A percentile compares a stretch with the other conserved stretches of the same genome.
Conservation (phyloP, 108 stramenopile genomes). For the Nitzschia putrida region DNA sequence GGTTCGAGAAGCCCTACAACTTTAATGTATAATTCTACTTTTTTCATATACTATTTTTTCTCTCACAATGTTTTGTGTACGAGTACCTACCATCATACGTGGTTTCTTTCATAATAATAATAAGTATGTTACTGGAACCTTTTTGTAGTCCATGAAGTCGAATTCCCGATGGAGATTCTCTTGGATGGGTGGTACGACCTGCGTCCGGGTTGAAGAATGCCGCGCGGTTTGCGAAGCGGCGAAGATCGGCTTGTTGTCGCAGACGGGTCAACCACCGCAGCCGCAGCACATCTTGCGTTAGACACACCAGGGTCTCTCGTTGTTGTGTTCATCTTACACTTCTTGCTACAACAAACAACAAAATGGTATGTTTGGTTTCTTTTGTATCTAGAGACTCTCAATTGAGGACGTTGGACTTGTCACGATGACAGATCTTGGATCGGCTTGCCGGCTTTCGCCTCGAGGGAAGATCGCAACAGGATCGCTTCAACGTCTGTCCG, state of each 20-base stretch:
- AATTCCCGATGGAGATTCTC: too few species aligned
- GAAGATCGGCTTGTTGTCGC: background rate
- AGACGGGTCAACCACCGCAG: background rate
- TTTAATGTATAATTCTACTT: slow-evolving; percentile 18
- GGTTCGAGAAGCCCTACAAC: slow-evolving; percentile 37
- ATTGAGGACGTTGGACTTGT: background rate
- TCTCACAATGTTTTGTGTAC: too few species aligned
- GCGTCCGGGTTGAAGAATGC: too few species aligned
- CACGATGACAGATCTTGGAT: background rate
- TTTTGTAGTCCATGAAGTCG: too few species aligned
- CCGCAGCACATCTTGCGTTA: background rate
- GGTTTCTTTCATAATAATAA: too few species aligned
- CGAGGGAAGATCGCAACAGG: background rate
- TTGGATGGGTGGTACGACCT: too few species aligned
- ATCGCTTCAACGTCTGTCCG: slow-evolving; percentile 3
- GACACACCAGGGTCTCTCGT: too few species aligned
- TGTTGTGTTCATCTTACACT: too few species aligned
- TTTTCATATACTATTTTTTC: too few species aligned
- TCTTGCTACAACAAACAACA: background rate
- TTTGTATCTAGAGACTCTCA: background rate
- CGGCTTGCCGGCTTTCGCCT: background rate
- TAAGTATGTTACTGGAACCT: too few species aligned
- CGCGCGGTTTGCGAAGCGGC: background rate
- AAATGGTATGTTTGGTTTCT: background rate
- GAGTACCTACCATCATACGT: too few species aligned